These are phyloP conservation scores for Vaccinium macrocarpon DNA, from an alignment of 148 eudicot species.

Conservation along the genomic window DNA sequence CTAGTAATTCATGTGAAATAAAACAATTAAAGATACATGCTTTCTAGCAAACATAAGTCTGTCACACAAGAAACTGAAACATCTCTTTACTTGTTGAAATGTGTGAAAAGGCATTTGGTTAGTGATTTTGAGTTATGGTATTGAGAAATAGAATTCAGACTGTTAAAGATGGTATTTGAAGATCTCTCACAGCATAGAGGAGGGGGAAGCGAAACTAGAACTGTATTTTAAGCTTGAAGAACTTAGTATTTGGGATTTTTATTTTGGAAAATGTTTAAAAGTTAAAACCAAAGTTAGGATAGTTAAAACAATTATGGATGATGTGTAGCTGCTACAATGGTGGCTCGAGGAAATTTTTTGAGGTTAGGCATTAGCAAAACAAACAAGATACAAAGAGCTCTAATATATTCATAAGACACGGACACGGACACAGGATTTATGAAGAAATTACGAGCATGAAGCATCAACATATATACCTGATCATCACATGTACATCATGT, in stretches of 20 bases:
- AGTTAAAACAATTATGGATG: background rate
- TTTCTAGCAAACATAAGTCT: background rate
- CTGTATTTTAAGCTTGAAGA: background rate
- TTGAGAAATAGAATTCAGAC: background rate
- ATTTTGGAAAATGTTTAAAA: background rate
- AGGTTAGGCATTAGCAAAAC: background rate
- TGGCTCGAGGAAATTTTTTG: background rate
- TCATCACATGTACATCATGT: no score
- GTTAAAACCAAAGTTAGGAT: background rate
- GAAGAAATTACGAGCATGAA: no score
- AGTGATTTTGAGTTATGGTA: background rate
- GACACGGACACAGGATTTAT: no score
- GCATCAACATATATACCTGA: no score
- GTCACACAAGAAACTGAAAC: background rate
- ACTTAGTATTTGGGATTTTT: background rate
- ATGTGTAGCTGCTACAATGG: background rate
- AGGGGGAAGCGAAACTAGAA: background rate
- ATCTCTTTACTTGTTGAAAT: background rate
- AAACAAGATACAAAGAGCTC: background rate
- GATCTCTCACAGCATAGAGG: background rate
- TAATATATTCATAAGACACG: no score
- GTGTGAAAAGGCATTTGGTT: background rate
- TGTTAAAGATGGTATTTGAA: background rate
- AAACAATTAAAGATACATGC: background rate
- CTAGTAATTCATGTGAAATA: background rate